Conservation (phyloP, 257 asterid genomes). For the Nyctanthes arbortristis region DNA sequence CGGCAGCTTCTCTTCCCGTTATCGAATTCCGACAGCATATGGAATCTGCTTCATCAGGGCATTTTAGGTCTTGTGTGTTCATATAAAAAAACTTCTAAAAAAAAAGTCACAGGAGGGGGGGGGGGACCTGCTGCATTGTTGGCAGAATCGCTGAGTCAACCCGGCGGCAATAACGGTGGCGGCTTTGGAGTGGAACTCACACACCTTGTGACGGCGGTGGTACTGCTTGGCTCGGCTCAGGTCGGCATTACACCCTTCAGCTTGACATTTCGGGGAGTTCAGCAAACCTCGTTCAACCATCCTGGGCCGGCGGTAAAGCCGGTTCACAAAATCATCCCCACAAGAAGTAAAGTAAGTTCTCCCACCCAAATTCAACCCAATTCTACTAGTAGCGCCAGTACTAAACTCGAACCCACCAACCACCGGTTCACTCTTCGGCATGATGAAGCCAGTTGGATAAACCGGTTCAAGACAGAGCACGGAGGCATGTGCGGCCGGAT, state of each 20-base stretch:
- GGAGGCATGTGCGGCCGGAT: no score
- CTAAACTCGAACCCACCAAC: slow-evolving; percentile 21
- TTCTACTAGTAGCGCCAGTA: not conserved
- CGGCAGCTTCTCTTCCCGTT: slow-evolving; percentile 58
- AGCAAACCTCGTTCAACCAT: slow-evolving; percentile 33
- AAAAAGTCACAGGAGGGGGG: not conserved
- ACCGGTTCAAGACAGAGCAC: no score
- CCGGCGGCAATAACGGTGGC: no score
- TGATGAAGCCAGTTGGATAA: no score
- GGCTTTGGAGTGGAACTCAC: no score
- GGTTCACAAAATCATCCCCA: slow-evolving; percentile 48
- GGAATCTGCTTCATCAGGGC: slow-evolving; percentile 31
- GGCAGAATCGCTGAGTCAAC: no score
- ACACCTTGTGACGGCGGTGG: slow-evolving; percentile 54
- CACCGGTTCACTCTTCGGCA: slow-evolving; percentile 43
- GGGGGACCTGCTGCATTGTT: not conserved
- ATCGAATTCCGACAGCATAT: slow-evolving; percentile 48
- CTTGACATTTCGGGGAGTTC: slow-evolving; percentile 48
- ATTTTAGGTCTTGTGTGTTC: not conserved
- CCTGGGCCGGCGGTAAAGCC: slow-evolving; percentile 47
- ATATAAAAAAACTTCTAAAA: not conserved
- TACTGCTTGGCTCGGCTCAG: slow-evolving; percentile 45
- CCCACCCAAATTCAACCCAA: slow-evolving; percentile 52
- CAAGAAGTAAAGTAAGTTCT: slow-evolving; percentile 47
- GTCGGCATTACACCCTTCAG: slow-evolving; percentile 46